Evolutionary conservation across 768 basidiomycete genomes (phyloP).

Genomic region (Hortiboletus campestris): DNA sequence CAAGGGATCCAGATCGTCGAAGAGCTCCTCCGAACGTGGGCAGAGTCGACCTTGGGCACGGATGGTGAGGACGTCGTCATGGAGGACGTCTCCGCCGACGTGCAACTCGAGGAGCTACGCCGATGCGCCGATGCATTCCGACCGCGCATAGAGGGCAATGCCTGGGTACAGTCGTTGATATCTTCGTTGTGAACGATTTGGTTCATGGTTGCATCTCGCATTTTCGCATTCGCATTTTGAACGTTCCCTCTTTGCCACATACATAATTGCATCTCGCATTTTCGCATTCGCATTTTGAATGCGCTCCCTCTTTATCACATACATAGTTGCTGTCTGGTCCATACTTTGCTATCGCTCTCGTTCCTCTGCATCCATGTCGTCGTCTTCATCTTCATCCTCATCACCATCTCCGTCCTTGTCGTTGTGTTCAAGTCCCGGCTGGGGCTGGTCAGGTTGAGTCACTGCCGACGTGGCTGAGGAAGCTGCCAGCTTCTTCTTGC

Average conservation of each 20-base stretch:
- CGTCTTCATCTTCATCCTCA: not conserved
- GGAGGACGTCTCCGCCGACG: slow-evolving; percentile 43
- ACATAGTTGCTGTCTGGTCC: slow-evolving; percentile 10
- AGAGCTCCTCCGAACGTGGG: slow-evolving; percentile 72
- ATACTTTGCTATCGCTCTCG: slow-evolving; percentile 9
- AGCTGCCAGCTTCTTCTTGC: slow-evolving; percentile 20
- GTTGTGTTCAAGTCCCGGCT: slow-evolving; percentile 1
- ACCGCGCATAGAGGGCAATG: slow-evolving; percentile 70
- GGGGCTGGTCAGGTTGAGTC: not conserved
- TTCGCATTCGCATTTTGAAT: not conserved
- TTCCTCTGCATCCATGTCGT: slow-evolving; percentile 12
- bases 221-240: not conserved
- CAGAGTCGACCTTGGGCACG: slow-evolving; percentile 33
- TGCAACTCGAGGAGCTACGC: slow-evolving; percentile 48
- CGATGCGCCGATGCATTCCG: slow-evolving; percentile 63
- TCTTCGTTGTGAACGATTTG: slow-evolving; percentile 31
- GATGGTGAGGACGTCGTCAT: slow-evolving; percentile 47
- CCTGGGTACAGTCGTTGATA: slow-evolving; percentile 71
- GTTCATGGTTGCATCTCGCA: not conserved
- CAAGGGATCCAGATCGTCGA: slow-evolving; percentile 82
- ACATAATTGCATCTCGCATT: not conserved
- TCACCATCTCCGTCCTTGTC: slow-evolving; percentile 4
- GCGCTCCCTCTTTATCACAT: not conserved
- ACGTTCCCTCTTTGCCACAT: not conserved
- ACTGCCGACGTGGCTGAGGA: not conserved